phyloP scores from a whole-genome alignment of 495 filamentous ascomycete species.

The Cetradonia linearis region DNA sequence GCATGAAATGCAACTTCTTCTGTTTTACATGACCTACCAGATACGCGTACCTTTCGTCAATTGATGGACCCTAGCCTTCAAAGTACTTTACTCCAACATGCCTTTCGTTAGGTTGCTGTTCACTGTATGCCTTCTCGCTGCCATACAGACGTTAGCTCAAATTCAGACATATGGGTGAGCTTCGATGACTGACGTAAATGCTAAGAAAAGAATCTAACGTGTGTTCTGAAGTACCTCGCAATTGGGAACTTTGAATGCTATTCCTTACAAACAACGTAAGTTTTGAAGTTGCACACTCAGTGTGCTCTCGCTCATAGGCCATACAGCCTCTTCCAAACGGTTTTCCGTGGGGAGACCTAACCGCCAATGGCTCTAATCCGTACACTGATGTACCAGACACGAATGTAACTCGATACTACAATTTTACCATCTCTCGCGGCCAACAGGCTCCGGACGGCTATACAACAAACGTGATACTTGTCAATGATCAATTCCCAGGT shows the following conservation, averaged over 20 bases:
- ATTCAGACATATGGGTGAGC: neutral
- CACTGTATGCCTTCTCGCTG: neutral
- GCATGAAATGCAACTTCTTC: neutral
- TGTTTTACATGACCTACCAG: neutral
- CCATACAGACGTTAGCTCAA: neutral
- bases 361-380: slow-evolving; percentile 24
- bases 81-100: neutral
- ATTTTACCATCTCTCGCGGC: slow-evolving; percentile 28
- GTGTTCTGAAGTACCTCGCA: slow-evolving; percentile 1
- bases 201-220: neutral
- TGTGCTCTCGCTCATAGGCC: neutral
- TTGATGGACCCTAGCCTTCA: too few relatives aligned
- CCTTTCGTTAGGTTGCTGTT: neutral
- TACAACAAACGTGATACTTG: slow-evolving; percentile 30
- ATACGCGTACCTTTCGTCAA: too few relatives aligned
- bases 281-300: neutral
- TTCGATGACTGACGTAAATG: neutral
- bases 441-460: slow-evolving; percentile 43
- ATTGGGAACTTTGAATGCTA: slow-evolving; percentile 15
- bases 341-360: slow-evolving; percentile 21
- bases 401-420: slow-evolving; percentile 29
- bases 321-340: slow-evolving; percentile 18
- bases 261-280: slow-evolving; percentile 22
- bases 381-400: slow-evolving; percentile 29
- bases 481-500: slow-evolving; percentile 31